Evolutionary conservation across 495 filamentous ascomycete species (phyloP), one percentile per base, ranked within the genome.

Genomic region (Stereocaulon alpinum): DNA sequence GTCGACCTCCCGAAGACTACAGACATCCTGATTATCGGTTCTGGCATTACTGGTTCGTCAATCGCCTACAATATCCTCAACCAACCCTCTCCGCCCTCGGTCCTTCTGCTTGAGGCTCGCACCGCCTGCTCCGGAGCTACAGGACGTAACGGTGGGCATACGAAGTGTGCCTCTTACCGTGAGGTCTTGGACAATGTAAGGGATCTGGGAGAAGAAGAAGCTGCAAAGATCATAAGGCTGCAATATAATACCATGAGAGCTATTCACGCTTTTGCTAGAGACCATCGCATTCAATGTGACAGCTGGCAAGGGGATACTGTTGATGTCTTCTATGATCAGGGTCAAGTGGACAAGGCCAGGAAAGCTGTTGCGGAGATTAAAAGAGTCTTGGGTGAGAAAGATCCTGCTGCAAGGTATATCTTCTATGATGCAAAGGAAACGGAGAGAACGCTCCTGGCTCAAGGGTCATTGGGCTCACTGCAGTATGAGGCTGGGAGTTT

Each of bases 41-140:
- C 82, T 42, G 86, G 86, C 6, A 87, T 88, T 57, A 85, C 82
- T 0, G 85, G 86, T 14, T 74, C 83, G 0, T 72, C 78, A 0
- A 71, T 85, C 4, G 80, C 85, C 9, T 82, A 77, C 69, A 76
- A 79, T 14, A 69, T 88, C 0, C 71, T 88, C 6, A 66, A 68
- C 34, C 20, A 53, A 10, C 59, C 70, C 52, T 63, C 66, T 61
- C 44, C 50, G 22, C 56, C 51, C 30, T 64, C 62, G 7, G 71
- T 92, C 4, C 75, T 89, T 4, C 82, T 93, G 77, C 74, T 95
- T 1, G 90, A 95, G 70, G 88, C 89, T 3, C 77, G 89, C 51
- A 83, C 86, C 67, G 81, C 84, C 17, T 89, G 86, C 64, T 88
- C 78, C 70, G 90, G 90, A 15, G 90, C 89, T 18, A 93, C 89